Percentiles rank a stretch among this genome's conserved stretches.
Evolutionary conservation across 306 rosid species (phyloP).

Genomic region (Sicyos baderoa): DNA sequence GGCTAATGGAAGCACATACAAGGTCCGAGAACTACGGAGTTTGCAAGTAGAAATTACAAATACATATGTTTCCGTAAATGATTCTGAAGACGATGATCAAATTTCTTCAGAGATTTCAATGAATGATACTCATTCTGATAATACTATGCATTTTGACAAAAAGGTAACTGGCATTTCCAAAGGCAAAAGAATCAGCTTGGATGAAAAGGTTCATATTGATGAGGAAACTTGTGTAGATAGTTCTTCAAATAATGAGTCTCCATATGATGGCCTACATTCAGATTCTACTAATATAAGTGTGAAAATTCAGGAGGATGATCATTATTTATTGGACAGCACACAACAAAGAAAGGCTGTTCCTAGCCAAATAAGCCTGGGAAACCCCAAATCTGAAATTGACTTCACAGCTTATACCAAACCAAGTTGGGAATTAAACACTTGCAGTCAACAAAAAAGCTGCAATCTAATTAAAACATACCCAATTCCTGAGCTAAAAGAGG

Average conservation of each 20-base stretch:
- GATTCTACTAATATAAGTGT: constrained; percentile 18
- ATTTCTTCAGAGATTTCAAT: constrained; percentile 16
- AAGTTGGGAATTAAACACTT: constrained; percentile 40
- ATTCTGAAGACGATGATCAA: constrained; percentile 30
- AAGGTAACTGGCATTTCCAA: constrained; percentile 27
- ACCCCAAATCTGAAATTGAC: constrained; percentile 3
- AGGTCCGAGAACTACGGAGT: constrained; percentile 61
- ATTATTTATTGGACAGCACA: constrained; percentile 3
- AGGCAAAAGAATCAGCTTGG: constrained; percentile 22
- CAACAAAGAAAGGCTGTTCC: constrained; percentile 9
- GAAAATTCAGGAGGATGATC: not conserved
- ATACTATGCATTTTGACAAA: constrained; percentile 30
- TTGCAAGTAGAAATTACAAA: constrained; percentile 44
- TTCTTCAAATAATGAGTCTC: constrained; percentile 29
- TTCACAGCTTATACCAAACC: constrained; percentile 37
- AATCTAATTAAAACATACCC: constrained; percentile 24
- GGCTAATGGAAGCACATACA: constrained; percentile 32
- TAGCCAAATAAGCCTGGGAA: constrained; percentile 3
- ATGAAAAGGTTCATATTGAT: constrained; percentile 23
- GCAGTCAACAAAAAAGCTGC: constrained; percentile 34
- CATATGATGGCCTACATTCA: constrained; percentile 21
- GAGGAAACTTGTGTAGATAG: constrained; percentile 27
- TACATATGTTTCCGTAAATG: constrained; percentile 28
- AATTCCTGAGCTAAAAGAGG: constrained; percentile 39
- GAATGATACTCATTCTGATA: constrained; percentile 39